Base-by-base conservation (phyloP, 2,329 filamentous ascomycete genomes). In the Dothideomycetes sp. region DNA sequence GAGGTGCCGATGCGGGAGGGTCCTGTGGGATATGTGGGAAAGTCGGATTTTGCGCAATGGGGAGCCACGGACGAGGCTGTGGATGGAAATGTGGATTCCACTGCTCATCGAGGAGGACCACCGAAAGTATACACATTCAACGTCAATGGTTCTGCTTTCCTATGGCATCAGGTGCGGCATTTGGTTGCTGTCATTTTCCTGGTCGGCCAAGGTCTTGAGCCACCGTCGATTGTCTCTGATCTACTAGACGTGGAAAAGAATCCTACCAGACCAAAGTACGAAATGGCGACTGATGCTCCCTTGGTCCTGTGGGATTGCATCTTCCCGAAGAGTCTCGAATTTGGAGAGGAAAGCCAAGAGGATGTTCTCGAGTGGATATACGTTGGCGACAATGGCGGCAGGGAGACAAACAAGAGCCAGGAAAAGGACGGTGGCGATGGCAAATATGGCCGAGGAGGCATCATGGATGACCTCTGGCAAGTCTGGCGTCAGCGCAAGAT, bases 101-200 rank as follows among this genome's bases (percentile, higher is more conserved):
- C 22, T 12, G 12, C n/a, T n/a, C n/a, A n/a, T n/a, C n/a, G n/a
- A n/a, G n/a, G 3, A 10, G 35, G 40, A 9, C 41, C 46, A n/a
- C 55, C 78, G 5, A 84, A 85, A 54, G 73, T 95, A 11, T 96
- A 93, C 64, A 80, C 81, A 45, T 93, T 98, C 61, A 80, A 81
- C 42, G 78, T 98, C 31, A 78, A 88, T 49, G 91, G 91, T 15
- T 87, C 83, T 5, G 91, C 88, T 2, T 98, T 98, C 61, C 65
- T 98, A 34, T 98, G 91, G 91, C 91, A 98, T 63, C 91, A 98
- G 64, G 93, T 98, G 49, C 79, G 91, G 17, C 85, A 89, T 65
- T 88, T 98, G 76, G 79, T 93, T n/a, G 77, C 81, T 12, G 69
- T 96, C 5, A 68, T 98, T n/a, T 96, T 98, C 66, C 69, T 91